These are phyloP conservation scores for Alternaria rosae DNA, from an alignment of 2,329 filamentous ascomycete genomes.

Conservation along the genomic window DNA sequence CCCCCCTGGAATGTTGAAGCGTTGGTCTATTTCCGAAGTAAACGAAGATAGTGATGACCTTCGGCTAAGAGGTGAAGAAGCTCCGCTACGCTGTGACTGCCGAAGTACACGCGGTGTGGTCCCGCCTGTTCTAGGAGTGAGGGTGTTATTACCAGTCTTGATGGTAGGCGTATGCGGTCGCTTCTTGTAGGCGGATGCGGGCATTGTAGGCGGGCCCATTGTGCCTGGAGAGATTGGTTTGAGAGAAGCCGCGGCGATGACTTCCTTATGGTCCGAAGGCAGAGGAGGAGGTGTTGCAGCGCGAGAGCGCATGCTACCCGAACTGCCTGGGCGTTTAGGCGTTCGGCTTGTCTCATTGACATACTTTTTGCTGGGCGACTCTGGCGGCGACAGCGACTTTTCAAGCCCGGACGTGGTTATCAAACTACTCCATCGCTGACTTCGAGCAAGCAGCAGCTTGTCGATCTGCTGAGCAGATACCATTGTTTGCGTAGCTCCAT, in stretches of 20 bases:
- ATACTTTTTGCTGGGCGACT: constrained; percentile 44
- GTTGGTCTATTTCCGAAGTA: constrained; percentile 87
- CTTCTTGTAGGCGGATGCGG: constrained; percentile 74
- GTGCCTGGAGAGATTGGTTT: constrained; percentile 55
- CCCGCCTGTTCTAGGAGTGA: constrained; percentile 55
- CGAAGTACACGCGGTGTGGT: constrained; percentile 63
- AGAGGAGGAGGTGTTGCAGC: constrained; percentile 71
- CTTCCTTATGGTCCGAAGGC: constrained; percentile 81
- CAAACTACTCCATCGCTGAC: constrained; percentile 35
- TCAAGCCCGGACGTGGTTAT: constrained; percentile 41
- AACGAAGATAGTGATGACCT: constrained; percentile 95
- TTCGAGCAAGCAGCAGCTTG: constrained; percentile 69
- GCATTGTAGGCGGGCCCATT: constrained; percentile 87
- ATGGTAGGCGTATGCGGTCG: constrained; percentile 51
- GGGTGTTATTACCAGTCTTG: constrained; percentile 54
- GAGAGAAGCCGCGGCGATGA: constrained; percentile 77
- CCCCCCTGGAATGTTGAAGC: constrained; percentile 74
- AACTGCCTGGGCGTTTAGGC: constrained; percentile 71
- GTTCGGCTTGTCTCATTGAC: constrained; percentile 40
- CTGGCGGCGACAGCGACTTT: constrained; percentile 41
- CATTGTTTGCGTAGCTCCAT: constrained; percentile 82
- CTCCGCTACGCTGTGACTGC: constrained; percentile 56
- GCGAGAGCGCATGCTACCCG: constrained; percentile 69
- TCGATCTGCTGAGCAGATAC: constrained; percentile 86
- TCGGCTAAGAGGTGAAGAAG: constrained; percentile 63